Percentiles rank a stretch among this genome's conserved stretches.
Evolutionary conservation across 345 rosid species (phyloP).

Genomic region (Eucalyptus melliodora): DNA sequence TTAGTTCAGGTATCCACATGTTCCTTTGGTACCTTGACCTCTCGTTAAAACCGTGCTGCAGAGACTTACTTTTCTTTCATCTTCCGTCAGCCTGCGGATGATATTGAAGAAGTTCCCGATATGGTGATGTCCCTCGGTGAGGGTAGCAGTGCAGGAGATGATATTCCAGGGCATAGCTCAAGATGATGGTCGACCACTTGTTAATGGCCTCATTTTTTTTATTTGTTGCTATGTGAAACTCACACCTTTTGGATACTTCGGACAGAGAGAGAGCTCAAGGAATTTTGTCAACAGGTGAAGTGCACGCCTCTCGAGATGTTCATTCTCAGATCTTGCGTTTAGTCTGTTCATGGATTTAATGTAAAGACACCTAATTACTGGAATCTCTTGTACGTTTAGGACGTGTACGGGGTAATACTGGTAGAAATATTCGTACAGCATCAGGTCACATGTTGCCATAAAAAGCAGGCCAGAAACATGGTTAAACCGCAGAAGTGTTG

Average conservation of each 20-base stretch:
- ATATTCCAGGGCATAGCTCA: neutral
- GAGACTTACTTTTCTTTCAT: neutral
- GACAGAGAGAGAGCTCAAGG: neutral
- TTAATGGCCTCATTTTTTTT: neutral
- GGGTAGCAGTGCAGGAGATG: neutral
- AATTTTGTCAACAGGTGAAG: neutral
- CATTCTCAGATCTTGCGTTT: neutral
- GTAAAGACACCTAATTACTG: neutral
- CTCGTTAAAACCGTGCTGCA: neutral
- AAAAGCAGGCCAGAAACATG: neutral
- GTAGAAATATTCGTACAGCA: neutral
- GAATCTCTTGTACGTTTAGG: neutral
- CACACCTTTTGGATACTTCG: neutral
- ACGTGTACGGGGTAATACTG: neutral
- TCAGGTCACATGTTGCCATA: neutral
- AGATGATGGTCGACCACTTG: neutral
- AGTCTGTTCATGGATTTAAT: neutral
- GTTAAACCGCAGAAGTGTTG: neutral
- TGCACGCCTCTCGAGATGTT: neutral
- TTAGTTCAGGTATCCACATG: conserved; percentile 37
- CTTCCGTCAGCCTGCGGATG: conserved; percentile 50
- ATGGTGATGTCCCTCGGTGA: neutral
- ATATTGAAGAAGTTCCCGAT: conserved; percentile 74
- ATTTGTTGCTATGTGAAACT: neutral
- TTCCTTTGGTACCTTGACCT: neutral